Percentiles rank a stretch among this genome's conserved stretches.
These are phyloP conservation scores for Sapria himalayana DNA, from an alignment of 345 rosid species.

Conservation along the genomic window DNA sequence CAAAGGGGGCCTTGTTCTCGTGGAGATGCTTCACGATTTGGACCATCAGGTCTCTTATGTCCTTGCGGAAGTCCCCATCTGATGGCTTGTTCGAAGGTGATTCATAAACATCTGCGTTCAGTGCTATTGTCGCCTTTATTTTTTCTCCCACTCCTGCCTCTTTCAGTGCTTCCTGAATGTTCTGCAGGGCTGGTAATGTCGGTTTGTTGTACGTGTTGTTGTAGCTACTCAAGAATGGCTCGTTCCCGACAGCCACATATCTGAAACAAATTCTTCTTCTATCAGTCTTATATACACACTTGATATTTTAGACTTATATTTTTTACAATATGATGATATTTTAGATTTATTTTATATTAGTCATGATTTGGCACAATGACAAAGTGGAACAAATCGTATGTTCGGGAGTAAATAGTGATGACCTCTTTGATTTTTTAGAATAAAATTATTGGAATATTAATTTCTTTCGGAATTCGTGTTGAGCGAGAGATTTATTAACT, in stretches of 20 bases:
- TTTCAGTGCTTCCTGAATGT: conserved; percentile 48
- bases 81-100: conserved; percentile 40
- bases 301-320: no score
- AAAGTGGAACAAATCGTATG: not conserved
- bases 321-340: not conserved
- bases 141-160: conserved; percentile 29
- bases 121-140: conserved; percentile 45
- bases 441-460: no score
- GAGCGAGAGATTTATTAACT: no score
- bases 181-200: conserved; percentile 40
- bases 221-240: conserved; percentile 57
- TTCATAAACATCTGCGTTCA: conserved; percentile 66
- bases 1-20: conserved; percentile 31
- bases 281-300: no score
- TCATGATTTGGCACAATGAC: not conserved
- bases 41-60: conserved; percentile 22
- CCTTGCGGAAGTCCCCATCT: conserved; percentile 32
- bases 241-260: conserved; percentile 78
- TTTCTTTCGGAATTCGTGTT: no score
- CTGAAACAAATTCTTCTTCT: no score
- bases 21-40: conserved; percentile 22
- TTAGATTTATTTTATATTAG: not conserved
- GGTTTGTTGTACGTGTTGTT: conserved; percentile 23
- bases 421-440: no score
- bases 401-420: not conserved